phyloP scores from a whole-genome alignment of 2,329 filamentous ascomycete genomes.

The Clathrospora elynae region DNA sequence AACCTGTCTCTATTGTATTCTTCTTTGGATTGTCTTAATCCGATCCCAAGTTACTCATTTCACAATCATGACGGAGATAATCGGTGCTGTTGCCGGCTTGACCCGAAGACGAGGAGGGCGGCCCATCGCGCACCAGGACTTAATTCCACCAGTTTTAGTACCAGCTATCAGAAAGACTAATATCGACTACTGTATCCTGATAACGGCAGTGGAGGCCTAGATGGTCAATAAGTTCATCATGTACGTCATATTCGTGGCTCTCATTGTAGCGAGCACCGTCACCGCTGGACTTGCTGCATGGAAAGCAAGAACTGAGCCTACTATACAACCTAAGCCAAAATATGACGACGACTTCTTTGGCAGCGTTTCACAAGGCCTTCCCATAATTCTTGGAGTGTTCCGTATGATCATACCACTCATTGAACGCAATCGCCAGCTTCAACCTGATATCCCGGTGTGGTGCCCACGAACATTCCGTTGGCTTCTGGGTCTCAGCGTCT shows the following conservation, averaged over 20 bases:
- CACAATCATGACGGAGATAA: no score
- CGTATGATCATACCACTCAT: neutral
- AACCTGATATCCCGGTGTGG: neutral
- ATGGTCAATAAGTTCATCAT: neutral
- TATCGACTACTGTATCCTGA: neutral
- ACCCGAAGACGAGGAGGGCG: neutral
- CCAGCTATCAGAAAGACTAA: neutral
- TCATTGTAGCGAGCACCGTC: neutral
- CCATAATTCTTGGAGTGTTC: neutral
- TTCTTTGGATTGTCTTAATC: no score
- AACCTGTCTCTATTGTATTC: neutral
- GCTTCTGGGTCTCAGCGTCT: neutral
- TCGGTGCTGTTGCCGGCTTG: no score
- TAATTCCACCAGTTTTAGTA: neutral
- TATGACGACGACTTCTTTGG: slow-evolving; percentile 1
- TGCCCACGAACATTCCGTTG: neutral
- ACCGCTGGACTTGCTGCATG: neutral
- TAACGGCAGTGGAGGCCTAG: neutral
- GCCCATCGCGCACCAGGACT: neutral
- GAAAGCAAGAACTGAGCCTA: neutral
- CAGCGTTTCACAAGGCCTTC: neutral
- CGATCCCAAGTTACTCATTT: no score
- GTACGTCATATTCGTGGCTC: neutral
- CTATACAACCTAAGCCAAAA: neutral
- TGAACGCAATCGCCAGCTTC: neutral